Evolutionary conservation across 495 filamentous ascomycete genomes (phyloP), one percentile per base, ranked within the genome.

Genomic region (Evernia prunastri): DNA sequence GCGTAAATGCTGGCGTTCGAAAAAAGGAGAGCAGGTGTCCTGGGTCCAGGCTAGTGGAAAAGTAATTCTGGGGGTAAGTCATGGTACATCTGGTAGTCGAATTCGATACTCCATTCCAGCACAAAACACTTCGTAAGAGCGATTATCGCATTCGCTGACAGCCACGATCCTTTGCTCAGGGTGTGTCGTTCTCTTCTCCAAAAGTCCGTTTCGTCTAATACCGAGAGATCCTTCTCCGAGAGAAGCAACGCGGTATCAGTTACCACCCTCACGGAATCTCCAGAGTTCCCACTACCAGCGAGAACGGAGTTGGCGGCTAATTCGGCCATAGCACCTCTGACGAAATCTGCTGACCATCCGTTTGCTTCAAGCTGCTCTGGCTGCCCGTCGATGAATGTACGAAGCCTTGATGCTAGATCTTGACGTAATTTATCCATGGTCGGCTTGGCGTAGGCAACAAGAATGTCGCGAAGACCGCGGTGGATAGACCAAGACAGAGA

Each of bases 41-140:
- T 11, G 13, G 49, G 6, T 18, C 49, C 18, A 53, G 15, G 5
- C 42, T 64, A 64, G 18, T 18, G 36, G 53, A 76, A 71, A 27
- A 70, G 68, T 15, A 77, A 25, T 23, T 69, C 66, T 36, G 70
- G 69, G 31, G 72, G 74, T 29, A 77, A 59, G 43, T 76, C 70
- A 59, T 77, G 72, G 49, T 75, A 76, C 35, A 77, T 66, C 69
- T 76, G 71, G 56, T 77, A 73, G 68, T 77, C 74, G 25, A 77
- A 71, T 51, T 77, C 72, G 59, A 68, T 67, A 47, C 74, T 76
- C 74, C 74, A 77, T 49, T 77, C 72, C 51, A 76, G 63, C 56
- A 77, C 74, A 43, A 77, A 73, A 17, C 69, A 49, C 42, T 77
- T 77, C 7, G 72, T 75, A 51, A 77, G 63, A 31, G 74, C 74